A percentile compares a stretch with the other conserved stretches of the same genome.
phyloP scores from a whole-genome alignment of 768 basidiomycete species.

The Pleurotus giganteus region DNA sequence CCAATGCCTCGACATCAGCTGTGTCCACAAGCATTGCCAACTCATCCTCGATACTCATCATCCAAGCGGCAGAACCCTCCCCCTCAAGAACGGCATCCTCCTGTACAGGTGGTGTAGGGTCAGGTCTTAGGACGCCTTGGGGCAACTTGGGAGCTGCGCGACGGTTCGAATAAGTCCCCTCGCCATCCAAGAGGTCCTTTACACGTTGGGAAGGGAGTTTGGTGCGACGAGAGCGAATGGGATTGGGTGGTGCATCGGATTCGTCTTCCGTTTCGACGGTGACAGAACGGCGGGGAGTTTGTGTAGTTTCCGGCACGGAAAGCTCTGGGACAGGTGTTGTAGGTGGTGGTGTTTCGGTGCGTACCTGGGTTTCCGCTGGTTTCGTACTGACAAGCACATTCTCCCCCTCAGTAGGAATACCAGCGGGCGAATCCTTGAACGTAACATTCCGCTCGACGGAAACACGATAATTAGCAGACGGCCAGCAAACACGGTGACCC shows the following conservation, averaged over 20 bases:
- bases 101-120: not conserved
- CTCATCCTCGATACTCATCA: constrained; percentile 11
- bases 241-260: not conserved
- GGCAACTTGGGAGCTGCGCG: constrained; percentile 6
- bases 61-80: constrained; percentile 5
- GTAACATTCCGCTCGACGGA: constrained; percentile 29
- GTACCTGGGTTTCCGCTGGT: too few relatives aligned
- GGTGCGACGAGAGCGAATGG: not conserved
- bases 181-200: not conserved
- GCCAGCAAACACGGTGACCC: constrained; percentile 31
- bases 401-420: constrained; percentile 26
- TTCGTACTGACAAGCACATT: constrained; percentile 11
- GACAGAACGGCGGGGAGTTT: too few relatives aligned
- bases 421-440: constrained; percentile 14
- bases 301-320: not conserved
- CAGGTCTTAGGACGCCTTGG: not conserved
- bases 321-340: not conserved
- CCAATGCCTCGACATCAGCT: constrained; percentile 14
- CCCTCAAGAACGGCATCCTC: not conserved
- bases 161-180: not conserved
- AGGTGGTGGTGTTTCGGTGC: not conserved
- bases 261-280: not conserved
- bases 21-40: constrained; percentile 12
- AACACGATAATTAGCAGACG: constrained; percentile 13
- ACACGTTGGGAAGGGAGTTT: not conserved